Evolutionary conservation across 2,329 filamentous ascomycete genomes (phyloP).

Genomic region (Fusarium cicatricum): DNA sequence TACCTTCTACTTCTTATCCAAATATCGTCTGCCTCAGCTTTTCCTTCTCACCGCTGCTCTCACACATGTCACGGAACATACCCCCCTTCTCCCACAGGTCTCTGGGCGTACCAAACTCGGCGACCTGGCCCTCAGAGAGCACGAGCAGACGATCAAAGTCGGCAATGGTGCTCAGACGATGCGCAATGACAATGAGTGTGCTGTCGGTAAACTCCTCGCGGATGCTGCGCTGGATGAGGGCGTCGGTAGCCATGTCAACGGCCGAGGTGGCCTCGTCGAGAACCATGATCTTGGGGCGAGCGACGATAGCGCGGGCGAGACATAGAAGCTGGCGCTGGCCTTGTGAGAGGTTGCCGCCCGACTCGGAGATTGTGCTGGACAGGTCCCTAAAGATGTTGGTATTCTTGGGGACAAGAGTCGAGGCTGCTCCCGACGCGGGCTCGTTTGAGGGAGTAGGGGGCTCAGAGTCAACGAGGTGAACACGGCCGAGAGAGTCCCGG

Average conservation of each 20-base stretch:
- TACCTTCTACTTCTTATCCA: conserved; percentile 10
- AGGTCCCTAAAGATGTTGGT: conserved; percentile 72
- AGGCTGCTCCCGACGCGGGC: conserved; percentile 48
- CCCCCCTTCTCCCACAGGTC: conserved; percentile 66
- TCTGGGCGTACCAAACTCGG: conserved; percentile 71
- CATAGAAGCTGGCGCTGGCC: conserved; percentile 81
- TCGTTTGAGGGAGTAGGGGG: conserved; percentile 51
- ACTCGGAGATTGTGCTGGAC: conserved; percentile 71
- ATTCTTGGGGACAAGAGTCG: conserved; percentile 56
- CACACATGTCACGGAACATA: conserved; percentile 70
- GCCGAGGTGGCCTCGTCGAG: conserved; percentile 83
- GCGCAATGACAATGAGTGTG: conserved; percentile 78
- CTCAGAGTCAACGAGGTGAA: conserved; percentile 67
- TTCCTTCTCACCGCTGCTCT: conserved; percentile 67
- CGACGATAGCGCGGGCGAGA: conserved; percentile 76
- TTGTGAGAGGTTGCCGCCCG: conserved; percentile 77
- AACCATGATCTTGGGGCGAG: conserved; percentile 78
- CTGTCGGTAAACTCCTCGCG: conserved; percentile 74
- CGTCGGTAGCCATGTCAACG: conserved; percentile 80
- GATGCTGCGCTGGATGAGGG: conserved; percentile 76
- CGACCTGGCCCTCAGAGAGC: conserved; percentile 70
- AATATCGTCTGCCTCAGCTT: conserved; percentile 59
- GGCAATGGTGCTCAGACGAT: conserved; percentile 77
- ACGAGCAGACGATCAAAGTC: conserved; percentile 81
- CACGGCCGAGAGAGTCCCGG: conserved; percentile 72